Conservation (phyloP, 129 eudicot species). For the Helichrysum umbraculigerum region DNA sequence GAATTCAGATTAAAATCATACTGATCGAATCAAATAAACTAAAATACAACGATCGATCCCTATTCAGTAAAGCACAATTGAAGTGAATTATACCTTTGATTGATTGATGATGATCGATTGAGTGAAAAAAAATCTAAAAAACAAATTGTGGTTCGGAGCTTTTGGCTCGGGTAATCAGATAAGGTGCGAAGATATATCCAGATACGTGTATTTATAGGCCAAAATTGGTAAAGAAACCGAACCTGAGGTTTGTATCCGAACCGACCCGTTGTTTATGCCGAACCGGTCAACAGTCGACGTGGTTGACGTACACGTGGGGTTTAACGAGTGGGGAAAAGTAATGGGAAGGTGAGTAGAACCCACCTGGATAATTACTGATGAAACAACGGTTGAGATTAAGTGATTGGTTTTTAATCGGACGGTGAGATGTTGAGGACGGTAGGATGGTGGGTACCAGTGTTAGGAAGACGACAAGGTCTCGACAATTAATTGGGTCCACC, state of each 20-base stretch:
- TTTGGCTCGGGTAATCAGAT: constrained; percentile 38
- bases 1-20: neutral
- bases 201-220: constrained; percentile 28
- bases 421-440: constrained; percentile 8
- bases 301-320: constrained; percentile 32
- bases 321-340: constrained; percentile 23
- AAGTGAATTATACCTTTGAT: constrained; percentile 25
- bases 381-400: constrained; percentile 21
- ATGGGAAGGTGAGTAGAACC: constrained; percentile 37
- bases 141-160: constrained; percentile 22
- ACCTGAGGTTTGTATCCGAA: constrained; percentile 31
- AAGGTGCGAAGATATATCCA: neutral
- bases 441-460: constrained; percentile 8
- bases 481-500: neutral
- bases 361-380: constrained; percentile 25
- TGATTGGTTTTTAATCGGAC: constrained; percentile 12
- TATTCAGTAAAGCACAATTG: constrained; percentile 8
- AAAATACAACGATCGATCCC: constrained; percentile 12
- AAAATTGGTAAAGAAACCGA: neutral
- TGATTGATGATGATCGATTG: constrained; percentile 8
- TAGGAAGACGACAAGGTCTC: neutral
- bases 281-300: constrained; percentile 33
- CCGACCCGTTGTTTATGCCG: neutral
- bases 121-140: constrained; percentile 33
- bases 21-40: neutral